Conservation (phyloP, 805 yeast species). For the Schizosaccharomyces japonicus region DNA sequence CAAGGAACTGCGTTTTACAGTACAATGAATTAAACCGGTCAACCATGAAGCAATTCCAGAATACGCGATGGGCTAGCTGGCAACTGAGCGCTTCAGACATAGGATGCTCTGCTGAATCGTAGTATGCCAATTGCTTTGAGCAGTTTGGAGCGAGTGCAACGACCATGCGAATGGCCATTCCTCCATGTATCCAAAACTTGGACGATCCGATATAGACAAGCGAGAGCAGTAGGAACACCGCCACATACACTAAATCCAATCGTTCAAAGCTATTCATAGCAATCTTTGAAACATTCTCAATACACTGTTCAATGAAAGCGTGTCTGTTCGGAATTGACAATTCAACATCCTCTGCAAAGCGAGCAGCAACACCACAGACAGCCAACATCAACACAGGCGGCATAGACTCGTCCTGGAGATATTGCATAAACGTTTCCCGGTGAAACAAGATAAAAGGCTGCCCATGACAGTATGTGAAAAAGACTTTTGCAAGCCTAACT, state of each 20-base stretch:
- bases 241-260: not conserved
- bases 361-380: not conserved
- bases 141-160: not conserved
- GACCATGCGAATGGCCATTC: constrained; percentile 1
- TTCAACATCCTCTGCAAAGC: not conserved
- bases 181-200: not conserved
- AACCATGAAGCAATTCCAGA: constrained; percentile 1
- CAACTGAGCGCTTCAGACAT: not conserved
- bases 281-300: not conserved
- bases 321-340: not conserved
- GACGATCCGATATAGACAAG: not conserved
- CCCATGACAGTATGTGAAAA: not conserved
- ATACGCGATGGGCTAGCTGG: not conserved
- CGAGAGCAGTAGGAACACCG: not conserved
- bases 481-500: not conserved
- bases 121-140: not conserved
- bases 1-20: not conserved
- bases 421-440: not conserved
- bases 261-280: not conserved
- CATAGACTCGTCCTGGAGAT: constrained; percentile 1
- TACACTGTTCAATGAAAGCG: not conserved
- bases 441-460: constrained; percentile 2
- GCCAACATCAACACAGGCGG: constrained; percentile 1
- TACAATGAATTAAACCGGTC: not conserved
- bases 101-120: not conserved